Conservation (phyloP, 169 alveolate genomes). For the Eimeria praecox region DNA sequence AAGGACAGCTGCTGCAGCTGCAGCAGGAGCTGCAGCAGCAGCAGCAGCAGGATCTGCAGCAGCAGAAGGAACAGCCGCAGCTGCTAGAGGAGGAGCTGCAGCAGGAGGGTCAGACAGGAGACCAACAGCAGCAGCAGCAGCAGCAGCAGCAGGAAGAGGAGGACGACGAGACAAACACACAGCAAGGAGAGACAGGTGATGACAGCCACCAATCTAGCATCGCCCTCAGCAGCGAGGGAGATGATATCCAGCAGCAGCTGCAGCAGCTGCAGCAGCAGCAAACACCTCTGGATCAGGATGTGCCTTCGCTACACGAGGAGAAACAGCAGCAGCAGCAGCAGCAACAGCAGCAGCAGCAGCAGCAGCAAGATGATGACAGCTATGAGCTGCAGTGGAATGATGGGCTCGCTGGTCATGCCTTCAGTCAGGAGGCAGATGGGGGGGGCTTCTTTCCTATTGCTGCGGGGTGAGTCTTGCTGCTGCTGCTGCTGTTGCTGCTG, state of each 20-base stretch:
- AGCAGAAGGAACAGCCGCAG: no score
- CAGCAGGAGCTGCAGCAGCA: conserved; percentile 13
- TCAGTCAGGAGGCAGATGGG: background rate
- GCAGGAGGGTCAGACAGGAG: background rate
- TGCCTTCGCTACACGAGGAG: background rate
- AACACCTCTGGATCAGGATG: background rate
- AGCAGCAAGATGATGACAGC: background rate
- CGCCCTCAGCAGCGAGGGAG: background rate
- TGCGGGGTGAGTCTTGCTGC: background rate
- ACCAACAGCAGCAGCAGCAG: background rate
- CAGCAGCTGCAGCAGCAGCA: conserved; percentile 51
- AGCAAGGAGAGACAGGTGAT: background rate
- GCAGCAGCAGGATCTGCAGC: no score
- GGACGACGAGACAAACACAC: background rate
- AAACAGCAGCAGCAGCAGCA: background rate
- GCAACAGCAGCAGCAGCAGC: conserved; percentile 21
- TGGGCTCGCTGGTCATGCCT: background rate
- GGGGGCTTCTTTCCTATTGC: background rate
- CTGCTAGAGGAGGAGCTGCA: background rate
- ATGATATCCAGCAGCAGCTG: background rate
- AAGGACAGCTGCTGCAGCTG: conserved; percentile 8
- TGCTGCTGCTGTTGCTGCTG: no score
- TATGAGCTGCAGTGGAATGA: background rate
- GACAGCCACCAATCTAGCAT: background rate
- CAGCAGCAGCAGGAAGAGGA: background rate